A percentile compares a stretch with the other conserved stretches of the same genome.
phyloP scores from a whole-genome alignment of 495 filamentous ascomycete genomes.

The Hyaloscypha variabilis region DNA sequence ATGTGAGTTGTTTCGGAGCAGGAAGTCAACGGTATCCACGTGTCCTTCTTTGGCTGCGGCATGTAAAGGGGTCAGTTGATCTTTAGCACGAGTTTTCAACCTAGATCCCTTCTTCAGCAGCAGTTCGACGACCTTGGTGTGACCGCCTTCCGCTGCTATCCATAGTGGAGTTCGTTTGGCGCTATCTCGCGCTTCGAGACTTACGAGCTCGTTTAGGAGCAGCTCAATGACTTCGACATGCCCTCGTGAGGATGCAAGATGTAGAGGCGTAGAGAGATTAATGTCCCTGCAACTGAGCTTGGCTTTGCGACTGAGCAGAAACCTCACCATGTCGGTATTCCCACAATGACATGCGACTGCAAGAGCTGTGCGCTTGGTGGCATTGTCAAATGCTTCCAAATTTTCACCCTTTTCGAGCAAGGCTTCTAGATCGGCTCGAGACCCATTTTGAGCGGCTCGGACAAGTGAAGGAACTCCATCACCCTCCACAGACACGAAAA shows the following conservation, averaged over 20 bases:
- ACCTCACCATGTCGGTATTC: constrained; percentile 43
- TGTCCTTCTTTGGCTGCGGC: constrained; percentile 4
- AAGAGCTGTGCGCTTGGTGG: constrained; percentile 44
- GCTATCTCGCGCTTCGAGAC: constrained; percentile 20
- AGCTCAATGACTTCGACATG: constrained; percentile 42
- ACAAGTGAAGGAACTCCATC: constrained; percentile 38
- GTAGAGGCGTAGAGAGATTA: constrained; percentile 43
- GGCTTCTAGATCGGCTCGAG: constrained; percentile 41
- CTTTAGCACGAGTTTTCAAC: constrained; percentile 29
- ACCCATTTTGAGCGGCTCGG: constrained; percentile 43
- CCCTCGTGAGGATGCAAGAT: constrained; percentile 47
- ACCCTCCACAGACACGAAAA: neutral
- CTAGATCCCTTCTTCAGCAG: constrained; percentile 29
- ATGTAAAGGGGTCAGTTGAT: constrained; percentile 27
- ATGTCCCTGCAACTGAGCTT: constrained; percentile 38
- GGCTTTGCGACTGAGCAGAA: constrained; percentile 44
- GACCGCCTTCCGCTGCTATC: constrained; percentile 40
- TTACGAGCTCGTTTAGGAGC: constrained; percentile 36
- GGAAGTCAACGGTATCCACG: neutral
- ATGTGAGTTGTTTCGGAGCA: constrained; percentile 10
- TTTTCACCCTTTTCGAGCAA: constrained; percentile 43
- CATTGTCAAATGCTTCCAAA: constrained; percentile 41
- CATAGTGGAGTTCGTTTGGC: constrained; percentile 42
- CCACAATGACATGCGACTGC: constrained; percentile 52
- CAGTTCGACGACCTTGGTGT: constrained; percentile 34